Conservation (phyloP, 106 monocot genomes). For the Hemerocallis citrina region DNA sequence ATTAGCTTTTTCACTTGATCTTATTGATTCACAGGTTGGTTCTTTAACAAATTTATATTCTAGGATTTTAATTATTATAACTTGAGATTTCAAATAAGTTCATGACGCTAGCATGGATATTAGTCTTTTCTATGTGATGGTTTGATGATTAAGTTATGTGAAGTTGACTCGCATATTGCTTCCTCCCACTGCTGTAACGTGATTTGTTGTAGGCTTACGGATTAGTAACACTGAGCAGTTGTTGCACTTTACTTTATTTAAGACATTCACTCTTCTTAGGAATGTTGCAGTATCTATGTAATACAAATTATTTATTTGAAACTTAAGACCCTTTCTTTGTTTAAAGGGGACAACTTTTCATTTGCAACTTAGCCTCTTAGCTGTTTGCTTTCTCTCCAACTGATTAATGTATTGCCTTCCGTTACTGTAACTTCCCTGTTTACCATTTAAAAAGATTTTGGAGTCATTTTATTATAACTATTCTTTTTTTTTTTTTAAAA, state of each 20-base stretch:
- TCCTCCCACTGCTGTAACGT: background rate
- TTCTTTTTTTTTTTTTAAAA: slow-evolving; percentile 1
- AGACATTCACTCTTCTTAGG: too few species aligned
- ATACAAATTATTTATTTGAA: too few species aligned
- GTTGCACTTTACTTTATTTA: too few species aligned
- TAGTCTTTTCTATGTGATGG: too few species aligned
- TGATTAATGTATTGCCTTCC: background rate
- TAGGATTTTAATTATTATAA: background rate
- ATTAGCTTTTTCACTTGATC: slow-evolving; percentile 10
- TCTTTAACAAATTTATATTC: background rate
- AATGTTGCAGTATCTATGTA: too few species aligned
- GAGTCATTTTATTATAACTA: background rate
- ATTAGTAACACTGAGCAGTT: too few species aligned
- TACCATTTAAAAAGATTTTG: background rate
- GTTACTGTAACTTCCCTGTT: background rate
- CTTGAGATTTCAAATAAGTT: too few species aligned
- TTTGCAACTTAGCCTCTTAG: too few species aligned
- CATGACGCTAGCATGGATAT: too few species aligned
- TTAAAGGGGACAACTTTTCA: too few species aligned
- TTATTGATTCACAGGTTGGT: slow-evolving; percentile 24
- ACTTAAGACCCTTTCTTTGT: too few species aligned
- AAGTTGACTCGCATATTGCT: background rate
- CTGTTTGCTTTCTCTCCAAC: background rate
- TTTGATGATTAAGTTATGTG: background rate
- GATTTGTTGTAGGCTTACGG: background rate